Base-by-base conservation (phyloP, 1,139 yeast genomes). In the Sugiyamaella novakii region DNA sequence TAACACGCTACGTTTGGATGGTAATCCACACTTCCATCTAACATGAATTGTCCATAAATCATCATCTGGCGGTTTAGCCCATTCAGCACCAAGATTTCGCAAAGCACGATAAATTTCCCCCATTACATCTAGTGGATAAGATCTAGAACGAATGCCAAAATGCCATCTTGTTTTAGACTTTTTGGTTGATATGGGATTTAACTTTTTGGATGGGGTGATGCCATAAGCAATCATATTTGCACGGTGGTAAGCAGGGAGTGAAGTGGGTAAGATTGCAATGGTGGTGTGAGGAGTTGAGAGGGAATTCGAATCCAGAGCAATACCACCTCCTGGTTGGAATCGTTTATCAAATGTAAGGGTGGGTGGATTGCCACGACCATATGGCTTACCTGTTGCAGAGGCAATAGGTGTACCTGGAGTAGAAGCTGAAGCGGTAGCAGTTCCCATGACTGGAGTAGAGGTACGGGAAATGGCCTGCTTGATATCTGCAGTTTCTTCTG, bases 131-230 rank as follows among this genome's bases (percentile, higher is more conserved):
- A 92, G 75, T 30, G 99, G 98, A 65, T 92, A 92, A 1, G 97
- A 88, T 61, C 98, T 78, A 7, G 97, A 88, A 63, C 99, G 77
- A 54, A 92, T 92, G 54, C 99, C 99, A 65, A 94, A 94, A 73
- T 92, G 98, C 99, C 99, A 92, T 69, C 96, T 82, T 7, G 96
- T 88, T 68, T 88, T 92, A 58, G 92, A 86, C 65, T 87, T 88
- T 65, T 89, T 89, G 35, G 85, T 77, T 8, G 87, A 77, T 18
- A 85, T 79, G 1, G 96, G 95, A 49, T 80, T 80, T 43, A 87
- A 79, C 58, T 83, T 80, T 47, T 81, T 65, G n/a, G 66, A 57
- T 1, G 68, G 60, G 19, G 63, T 63, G 65, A 57, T 56, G 18
- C 61, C 60, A 7, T 59, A 60, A 50, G 85, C 87, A 61, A 82